Evolutionary conservation across 116 monocot genomes (phyloP).

Genomic region (Phalaenopsis hybrid): DNA sequence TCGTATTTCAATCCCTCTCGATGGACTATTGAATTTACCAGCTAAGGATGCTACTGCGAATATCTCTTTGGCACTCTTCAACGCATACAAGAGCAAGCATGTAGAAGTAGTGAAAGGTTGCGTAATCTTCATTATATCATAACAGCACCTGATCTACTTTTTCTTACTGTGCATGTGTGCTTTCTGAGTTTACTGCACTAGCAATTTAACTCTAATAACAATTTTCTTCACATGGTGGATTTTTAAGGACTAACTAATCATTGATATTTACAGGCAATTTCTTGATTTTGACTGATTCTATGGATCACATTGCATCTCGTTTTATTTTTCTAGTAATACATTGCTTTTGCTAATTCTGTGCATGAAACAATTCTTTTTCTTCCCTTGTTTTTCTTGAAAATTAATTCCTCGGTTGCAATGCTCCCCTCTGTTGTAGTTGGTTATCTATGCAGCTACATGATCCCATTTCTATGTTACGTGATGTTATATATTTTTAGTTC

Average conservation of each 20-base stretch:
- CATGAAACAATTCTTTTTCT: background rate
- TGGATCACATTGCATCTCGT: background rate
- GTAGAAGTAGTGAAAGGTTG: conserved; percentile 34
- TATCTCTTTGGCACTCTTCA: conserved; percentile 37
- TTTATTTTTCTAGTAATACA: background rate
- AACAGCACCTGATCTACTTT: background rate
- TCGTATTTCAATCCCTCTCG: conserved; percentile 37
- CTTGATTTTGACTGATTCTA: background rate
- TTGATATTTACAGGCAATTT: background rate
- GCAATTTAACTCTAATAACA: background rate
- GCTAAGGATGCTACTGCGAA: conserved; percentile 31
- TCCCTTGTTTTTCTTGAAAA: background rate
- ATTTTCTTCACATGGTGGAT: background rate
- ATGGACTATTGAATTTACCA: conserved; percentile 21
- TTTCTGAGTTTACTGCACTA: background rate
- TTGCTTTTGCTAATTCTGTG: background rate
- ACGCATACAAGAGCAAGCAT: conserved; percentile 35
- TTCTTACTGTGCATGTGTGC: background rate
- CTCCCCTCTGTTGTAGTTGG: too few relatives aligned
- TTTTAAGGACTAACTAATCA: background rate
- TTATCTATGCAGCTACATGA: too few relatives aligned
- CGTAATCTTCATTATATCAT: conserved; percentile 5
- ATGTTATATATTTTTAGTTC: too few relatives aligned
- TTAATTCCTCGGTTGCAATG: background rate
- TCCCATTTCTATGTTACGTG: too few relatives aligned